Evolutionary conservation across 345 rosid genomes (phyloP).

Genomic region (Limnanthes douglasii): DNA sequence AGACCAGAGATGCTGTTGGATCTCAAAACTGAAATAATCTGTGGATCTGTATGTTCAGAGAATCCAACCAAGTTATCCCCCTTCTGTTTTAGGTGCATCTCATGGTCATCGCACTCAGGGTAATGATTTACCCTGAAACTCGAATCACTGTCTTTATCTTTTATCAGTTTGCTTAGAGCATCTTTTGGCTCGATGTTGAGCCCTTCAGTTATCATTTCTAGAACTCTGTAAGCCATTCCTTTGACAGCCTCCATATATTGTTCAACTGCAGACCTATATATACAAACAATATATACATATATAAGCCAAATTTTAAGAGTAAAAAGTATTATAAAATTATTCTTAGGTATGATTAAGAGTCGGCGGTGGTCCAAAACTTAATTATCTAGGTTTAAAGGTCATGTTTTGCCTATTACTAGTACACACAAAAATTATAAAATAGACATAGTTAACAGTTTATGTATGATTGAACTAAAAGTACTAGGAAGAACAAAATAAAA

Average conservation of each 20-base stretch:
- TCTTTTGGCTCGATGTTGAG: slow-evolving; percentile 32
- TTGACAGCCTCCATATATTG: slow-evolving; percentile 45
- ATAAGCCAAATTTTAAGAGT: too few relatives aligned
- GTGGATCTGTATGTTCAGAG: slow-evolving; percentile 91
- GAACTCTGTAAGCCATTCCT: slow-evolving; percentile 41
- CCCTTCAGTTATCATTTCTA: slow-evolving; percentile 60
- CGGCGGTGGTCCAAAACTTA: too few relatives aligned
- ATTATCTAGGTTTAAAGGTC: too few relatives aligned
- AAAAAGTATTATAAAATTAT: too few relatives aligned
- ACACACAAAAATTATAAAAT: neutral
- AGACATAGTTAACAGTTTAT: too few relatives aligned
- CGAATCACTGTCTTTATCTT: slow-evolving; percentile 54
- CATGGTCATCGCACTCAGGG: slow-evolving; percentile 26
- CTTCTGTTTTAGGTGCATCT: slow-evolving; percentile 1
- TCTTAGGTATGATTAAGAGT: too few relatives aligned
- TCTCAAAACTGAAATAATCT: slow-evolving; percentile 58
- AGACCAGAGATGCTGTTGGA: slow-evolving; percentile 78
- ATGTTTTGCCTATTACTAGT: too few relatives aligned
- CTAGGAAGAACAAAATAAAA: too few relatives aligned
- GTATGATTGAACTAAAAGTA: too few relatives aligned
- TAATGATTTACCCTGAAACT: slow-evolving; percentile 78
- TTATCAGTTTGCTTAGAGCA: slow-evolving; percentile 43
- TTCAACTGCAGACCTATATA: slow-evolving; percentile 33
- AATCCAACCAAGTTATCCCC: slow-evolving; percentile 32
- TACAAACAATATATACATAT: neutral